Evolutionary conservation across 345 rosid genomes (phyloP), one percentile per base, ranked within the genome.

Genomic region (Fremontodendron californicum): DNA sequence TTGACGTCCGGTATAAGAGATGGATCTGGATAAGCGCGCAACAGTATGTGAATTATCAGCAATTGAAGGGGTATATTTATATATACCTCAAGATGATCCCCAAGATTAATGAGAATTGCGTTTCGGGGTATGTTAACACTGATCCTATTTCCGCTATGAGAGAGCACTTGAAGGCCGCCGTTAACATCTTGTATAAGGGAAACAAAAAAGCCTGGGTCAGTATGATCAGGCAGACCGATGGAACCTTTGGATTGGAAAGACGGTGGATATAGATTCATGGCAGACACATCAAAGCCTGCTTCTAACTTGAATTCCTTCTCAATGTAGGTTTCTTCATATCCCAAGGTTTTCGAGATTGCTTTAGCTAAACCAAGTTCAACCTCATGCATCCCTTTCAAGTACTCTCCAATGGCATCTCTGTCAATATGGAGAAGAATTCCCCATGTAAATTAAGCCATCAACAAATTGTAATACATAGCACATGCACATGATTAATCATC

Each of bases 71-170:
- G 33, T 21, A 57, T 21, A 27, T 27, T 57, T n/a, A 57, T 27
- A 25, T 60, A 6, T 78, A 82, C 84, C 81, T 82, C 84, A 0
- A 82, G 73, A 29, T 82, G 84, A 35, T 82, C 84, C 2, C 81
- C 81, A 21, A 82, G 60, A 39, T 82, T 77, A 33, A 82, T 75
- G 0, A 82, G 25, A 60, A 82, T 40, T 31, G 81, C 76, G 42
- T 75, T 74, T 0, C 8, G 73, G 29, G 81, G 79, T 2, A 82
- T 78, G 4, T 52, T 13, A 0, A 75, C 78, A 29, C 64, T 70
- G 43, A 82, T 42, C 84, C 81, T 78, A 1, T 78, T 82, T 31
- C 81, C 81, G 9, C 48, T 51, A 19, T 78, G 78, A 43, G 74
- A 16, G n/a, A 78, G 70, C 2, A 81, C 23, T 55, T 64, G 81